Percentiles rank a stretch among this genome's conserved stretches.
These are phyloP conservation scores for Plantago coronopus DNA, from an alignment of 305 asterid species.

Conservation along the genomic window DNA sequence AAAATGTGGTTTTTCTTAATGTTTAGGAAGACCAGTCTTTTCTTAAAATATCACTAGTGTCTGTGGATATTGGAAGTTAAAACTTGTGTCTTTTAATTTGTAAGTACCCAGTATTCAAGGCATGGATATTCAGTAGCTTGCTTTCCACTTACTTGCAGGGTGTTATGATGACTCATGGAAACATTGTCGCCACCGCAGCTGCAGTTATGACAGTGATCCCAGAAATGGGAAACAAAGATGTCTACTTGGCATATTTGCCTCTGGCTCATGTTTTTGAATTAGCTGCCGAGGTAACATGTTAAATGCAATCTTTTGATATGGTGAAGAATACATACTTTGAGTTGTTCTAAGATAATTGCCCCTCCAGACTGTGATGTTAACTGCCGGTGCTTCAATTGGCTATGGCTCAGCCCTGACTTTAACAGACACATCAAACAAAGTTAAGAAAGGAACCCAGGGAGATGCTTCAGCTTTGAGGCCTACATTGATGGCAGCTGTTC, in stretches of 20 bases:
- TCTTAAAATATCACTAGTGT: too few relatives aligned
- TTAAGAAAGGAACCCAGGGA: conserved; percentile 82
- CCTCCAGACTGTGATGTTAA: conserved; percentile 67
- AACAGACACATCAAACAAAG: conserved; percentile 83
- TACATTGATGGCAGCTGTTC: conserved; percentile 79
- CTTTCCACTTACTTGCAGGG: conserved; percentile 45
- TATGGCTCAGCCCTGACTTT: conserved; percentile 79
- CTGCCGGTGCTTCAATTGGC: conserved; percentile 75
- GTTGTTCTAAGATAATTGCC: conserved; percentile 29
- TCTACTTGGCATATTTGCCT: conserved; percentile 82
- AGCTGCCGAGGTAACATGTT: conserved; percentile 75
- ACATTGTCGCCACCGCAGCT: conserved; percentile 80
- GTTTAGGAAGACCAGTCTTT: too few relatives aligned
- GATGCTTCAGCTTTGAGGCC: conserved; percentile 74
- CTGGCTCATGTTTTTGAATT: conserved; percentile 86
- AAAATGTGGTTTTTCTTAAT: neutral
- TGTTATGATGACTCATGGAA: conserved; percentile 90
- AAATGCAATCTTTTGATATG: conserved; percentile 12
- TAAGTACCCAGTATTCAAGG: conserved; percentile 12
- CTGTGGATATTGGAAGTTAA: too few relatives aligned
- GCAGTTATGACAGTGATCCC: conserved; percentile 85
- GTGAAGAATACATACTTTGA: conserved; percentile 12
- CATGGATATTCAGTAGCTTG: conserved; percentile 16
- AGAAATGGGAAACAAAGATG: conserved; percentile 54
- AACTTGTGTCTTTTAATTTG: conserved; percentile 15